Evolutionary conservation across 768 basidiomycete species (phyloP).

Genomic region (Agrocybe pediades): DNA sequence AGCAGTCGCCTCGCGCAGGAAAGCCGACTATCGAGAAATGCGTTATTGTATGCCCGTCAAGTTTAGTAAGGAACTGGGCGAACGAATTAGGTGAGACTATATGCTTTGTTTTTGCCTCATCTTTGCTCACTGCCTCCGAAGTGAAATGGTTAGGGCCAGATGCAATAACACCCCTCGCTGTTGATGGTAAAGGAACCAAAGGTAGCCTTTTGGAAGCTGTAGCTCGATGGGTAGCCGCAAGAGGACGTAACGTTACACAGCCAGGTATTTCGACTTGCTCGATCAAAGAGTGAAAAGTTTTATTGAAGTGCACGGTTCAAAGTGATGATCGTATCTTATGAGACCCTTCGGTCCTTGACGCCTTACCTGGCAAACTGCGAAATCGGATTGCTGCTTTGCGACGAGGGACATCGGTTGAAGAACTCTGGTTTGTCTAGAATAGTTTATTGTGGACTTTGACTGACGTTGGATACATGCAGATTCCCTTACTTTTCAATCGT

Average conservation of each 20-base stretch:
- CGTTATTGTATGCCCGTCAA: constrained; percentile 96
- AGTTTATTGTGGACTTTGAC: neutral
- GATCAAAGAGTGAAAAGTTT: neutral
- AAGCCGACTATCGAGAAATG: constrained; percentile 94
- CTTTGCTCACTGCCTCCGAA: constrained; percentile 29
- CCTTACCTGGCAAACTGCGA: constrained; percentile 75
- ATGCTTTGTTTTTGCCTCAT: neutral
- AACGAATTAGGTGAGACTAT: constrained; percentile 82
- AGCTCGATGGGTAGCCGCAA: constrained; percentile 85
- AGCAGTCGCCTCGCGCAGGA: constrained; percentile 88
- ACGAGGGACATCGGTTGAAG: constrained; percentile 96
- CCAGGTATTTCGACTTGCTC: constrained; percentile 60
- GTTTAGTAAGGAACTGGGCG: constrained; percentile 97
- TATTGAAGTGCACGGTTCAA: neutral
- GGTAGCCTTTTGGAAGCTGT: constrained; percentile 78
- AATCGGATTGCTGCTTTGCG: constrained; percentile 92
- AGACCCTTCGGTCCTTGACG: constrained; percentile 84
- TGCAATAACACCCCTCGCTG: constrained; percentile 77
- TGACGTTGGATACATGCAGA: constrained; percentile 43
- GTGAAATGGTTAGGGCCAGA: constrained; percentile 96
- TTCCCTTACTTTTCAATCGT: constrained; percentile 82
- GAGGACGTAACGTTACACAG: constrained; percentile 87
- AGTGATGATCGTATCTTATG: constrained; percentile 99
- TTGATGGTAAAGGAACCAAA: constrained; percentile 93
- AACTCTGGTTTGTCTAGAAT: constrained; percentile 70